Conservation (phyloP, 73 alveolate genomes). For the Paramecium pentaurelia region DNA sequence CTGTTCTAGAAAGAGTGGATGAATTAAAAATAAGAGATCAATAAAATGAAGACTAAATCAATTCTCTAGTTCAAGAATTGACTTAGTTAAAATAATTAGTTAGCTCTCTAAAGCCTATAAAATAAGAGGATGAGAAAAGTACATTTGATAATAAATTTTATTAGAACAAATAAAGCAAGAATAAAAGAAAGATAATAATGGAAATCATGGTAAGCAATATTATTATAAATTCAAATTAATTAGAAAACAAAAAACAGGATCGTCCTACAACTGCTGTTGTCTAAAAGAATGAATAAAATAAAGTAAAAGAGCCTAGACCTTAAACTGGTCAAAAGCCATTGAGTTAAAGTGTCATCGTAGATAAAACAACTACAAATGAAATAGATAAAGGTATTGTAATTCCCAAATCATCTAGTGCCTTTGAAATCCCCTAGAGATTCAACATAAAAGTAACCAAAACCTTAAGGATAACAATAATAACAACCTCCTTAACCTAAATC, state of each 20-base stretch:
- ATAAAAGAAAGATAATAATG: not conserved
- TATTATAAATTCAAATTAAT: not conserved
- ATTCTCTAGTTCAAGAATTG: not conserved
- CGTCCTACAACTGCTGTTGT: slow-evolving; percentile 2
- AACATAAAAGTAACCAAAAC: not conserved
- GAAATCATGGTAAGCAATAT: not conserved
- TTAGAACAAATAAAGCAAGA: not conserved
- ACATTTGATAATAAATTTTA: not conserved
- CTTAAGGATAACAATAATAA: not conserved
- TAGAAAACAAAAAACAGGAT: not conserved
- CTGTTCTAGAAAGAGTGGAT: not conserved
- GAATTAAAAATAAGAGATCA: not conserved
- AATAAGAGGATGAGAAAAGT: not conserved
- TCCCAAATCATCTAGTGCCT: not conserved
- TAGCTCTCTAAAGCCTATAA: not conserved
- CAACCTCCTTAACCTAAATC: not conserved
- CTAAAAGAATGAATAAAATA: not conserved
- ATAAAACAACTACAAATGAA: not conserved
- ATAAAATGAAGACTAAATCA: not conserved
- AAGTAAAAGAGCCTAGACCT: not conserved
- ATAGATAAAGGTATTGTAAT: not conserved
- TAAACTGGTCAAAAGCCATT: not conserved
- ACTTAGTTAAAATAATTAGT: not conserved
- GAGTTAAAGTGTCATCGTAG: not conserved
- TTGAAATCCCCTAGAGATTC: not conserved